Evolutionary conservation across 2,329 filamentous ascomycete species (phyloP), one percentile per base, ranked within the genome.

Genomic region (Penicillium sp.): DNA sequence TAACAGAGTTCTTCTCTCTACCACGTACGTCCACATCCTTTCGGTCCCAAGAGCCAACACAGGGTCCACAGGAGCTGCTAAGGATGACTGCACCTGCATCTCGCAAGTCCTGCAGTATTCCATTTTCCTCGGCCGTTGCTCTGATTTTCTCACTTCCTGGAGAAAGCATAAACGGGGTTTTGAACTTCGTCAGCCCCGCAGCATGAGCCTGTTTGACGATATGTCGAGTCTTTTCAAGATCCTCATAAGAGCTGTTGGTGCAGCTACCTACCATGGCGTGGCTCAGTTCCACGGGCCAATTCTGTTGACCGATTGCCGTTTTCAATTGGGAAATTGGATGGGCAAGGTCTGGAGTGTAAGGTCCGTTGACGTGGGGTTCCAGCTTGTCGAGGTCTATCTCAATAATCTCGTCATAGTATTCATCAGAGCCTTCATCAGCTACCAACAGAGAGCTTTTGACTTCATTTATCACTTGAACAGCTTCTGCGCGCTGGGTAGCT

Each of bases 291-390:
- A 93, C 87, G 20, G 94, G 94, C 94, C 94, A 99, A 76, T 87
- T 85, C 81, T 97, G 96, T 69, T 87, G 86, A 81, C 94, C 91
- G 69, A 92, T 92, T 64, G 91, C 90, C 70, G 94, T 88, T 78
- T 89, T 91, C 81, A 97, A 96, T 81, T 97, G 93, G 78, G 91
- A 96, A 74, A 97, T 94, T 51, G 94, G 94, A 11, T 93, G 97
- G 56, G 91, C 91, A 79, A 97, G 83, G 85, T 99, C 94, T 60
- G 94, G 94, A 26, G 94, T 99, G 84, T 97, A 97, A 63, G 94
- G 94, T 63, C 94, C 94, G 81, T 99, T 99, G 81, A 99, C 91
- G 74, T 97, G 90, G 65, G 93, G 94, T 81, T 99, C 94, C 49
- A 99, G 87, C 77, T 92, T 89, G 58, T 84, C 88, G 55, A 99